phyloP scores from a whole-genome alignment of 306 rosid species.

The Pachyrhizus erosus region DNA sequence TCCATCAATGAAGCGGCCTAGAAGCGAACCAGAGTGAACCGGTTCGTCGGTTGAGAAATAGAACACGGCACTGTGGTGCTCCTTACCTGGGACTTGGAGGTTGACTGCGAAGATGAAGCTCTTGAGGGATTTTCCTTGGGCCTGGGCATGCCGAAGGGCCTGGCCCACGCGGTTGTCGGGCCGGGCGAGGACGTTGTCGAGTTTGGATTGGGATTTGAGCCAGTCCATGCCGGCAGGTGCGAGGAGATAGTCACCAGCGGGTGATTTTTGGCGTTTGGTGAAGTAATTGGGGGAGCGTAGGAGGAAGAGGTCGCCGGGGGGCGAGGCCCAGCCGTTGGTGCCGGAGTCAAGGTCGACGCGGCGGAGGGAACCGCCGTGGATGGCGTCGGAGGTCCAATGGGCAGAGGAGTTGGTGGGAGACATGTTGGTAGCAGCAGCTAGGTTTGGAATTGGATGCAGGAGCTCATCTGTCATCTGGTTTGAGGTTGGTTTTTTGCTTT shows the following conservation, averaged over 20 bases:
- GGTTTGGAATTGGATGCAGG: not conserved
- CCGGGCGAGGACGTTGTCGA: conserved; percentile 82
- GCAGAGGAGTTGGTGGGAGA: conserved; percentile 52
- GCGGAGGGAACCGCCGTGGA: conserved; percentile 76
- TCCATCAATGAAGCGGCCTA: conserved; percentile 74
- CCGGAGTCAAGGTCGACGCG: conserved; percentile 75
- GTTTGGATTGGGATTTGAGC: conserved; percentile 78
- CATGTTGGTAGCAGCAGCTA: conserved; percentile 40
- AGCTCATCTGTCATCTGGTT: not conserved
- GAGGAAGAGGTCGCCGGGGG: conserved; percentile 80
- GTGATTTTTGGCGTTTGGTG: conserved; percentile 61
- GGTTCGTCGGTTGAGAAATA: conserved; percentile 82
- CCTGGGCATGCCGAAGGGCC: conserved; percentile 65
- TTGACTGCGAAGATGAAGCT: conserved; percentile 86
- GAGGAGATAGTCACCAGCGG: conserved; percentile 79
- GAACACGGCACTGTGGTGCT: conserved; percentile 87
- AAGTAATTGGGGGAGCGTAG: conserved; percentile 71
- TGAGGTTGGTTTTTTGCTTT: not conserved
- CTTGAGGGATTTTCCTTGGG: conserved; percentile 62
- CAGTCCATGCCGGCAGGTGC: conserved; percentile 84
- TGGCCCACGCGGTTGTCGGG: conserved; percentile 71
- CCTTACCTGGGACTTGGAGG: conserved; percentile 89
- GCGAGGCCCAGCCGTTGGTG: conserved; percentile 92
- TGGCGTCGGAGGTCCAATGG: conserved; percentile 66
- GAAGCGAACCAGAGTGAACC: conserved; percentile 67